Evolutionary conservation across 352 stramenopile genomes (phyloP), one percentile per base, ranked within the genome.

Genomic region (Globisporangium middletonii): DNA sequence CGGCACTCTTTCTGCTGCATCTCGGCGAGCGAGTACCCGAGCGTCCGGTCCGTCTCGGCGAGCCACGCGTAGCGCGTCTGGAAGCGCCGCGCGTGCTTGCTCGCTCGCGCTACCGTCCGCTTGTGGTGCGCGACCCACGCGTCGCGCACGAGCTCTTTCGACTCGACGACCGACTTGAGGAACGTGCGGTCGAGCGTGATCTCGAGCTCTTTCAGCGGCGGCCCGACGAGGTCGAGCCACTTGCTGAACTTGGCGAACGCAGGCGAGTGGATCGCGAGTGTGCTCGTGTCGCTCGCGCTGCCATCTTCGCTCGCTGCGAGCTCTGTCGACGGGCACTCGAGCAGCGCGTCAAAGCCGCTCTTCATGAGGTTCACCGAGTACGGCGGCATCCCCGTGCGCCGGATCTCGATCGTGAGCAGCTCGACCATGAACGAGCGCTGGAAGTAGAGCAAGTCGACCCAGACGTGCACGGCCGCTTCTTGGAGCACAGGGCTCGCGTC

Each of bases 281-380:
- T 18, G 46, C 26, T 48, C 6, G 46, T 19, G 18, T 18, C 18
- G 8, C 18, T 18, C 4, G 15, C 11, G 37, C 28, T 8, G 33
- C 41, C 19, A 23, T 41, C 44, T 3, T 13, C 49, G 67, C 8
- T 66, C 35, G 2, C 13, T 3, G n/a, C 9, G n/a, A 23, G 16
- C 26, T 55, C 61, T 50, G 55, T 33, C 46, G 57, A 43, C 7
- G 62, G 42, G 16, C 63, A 79, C 19, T 85, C 67, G 11, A 88
- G 62, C 8, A 91, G 55, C 7, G 73, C 64, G 12, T 91, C 79
- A 56, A 91, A 91, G 0, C 81, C 81, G 38, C 83, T 88, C 57
- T 91, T 91, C 71, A 89, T 85, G 60, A 91, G 51, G 48, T 91
- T 89, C 35, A 91, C 69, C 4, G 79, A 79, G 62, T 91, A 91